Percentiles rank a stretch among this genome's conserved stretches.
Conservation (phyloP, 768 basidiomycete genomes). For the Mycena leptocephala region DNA sequence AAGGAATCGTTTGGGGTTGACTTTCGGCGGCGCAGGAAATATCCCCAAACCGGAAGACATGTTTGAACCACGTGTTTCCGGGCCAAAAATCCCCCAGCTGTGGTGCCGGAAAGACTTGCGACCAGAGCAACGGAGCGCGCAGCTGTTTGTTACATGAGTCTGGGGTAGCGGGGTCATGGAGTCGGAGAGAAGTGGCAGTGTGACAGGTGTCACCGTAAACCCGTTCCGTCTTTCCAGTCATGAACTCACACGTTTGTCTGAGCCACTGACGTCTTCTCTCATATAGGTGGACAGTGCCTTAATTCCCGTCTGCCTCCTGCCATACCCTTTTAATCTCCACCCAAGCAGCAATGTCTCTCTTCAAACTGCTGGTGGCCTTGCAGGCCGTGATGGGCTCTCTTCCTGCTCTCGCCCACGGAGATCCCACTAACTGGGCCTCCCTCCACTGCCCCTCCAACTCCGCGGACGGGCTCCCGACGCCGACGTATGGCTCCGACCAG, state of each 20-base stretch:
- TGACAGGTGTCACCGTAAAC: too few species aligned
- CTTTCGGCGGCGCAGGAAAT: too few species aligned
- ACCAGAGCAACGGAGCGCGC: too few species aligned
- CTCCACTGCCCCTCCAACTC: constrained; percentile 23
- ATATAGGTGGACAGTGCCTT: not conserved
- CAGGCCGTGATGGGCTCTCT: not conserved
- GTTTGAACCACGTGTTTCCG: too few species aligned
- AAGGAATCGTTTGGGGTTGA: too few species aligned
- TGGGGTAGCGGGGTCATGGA: too few species aligned
- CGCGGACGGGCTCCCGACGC: constrained; percentile 15
- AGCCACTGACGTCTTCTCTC: not conserved
- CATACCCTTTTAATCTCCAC: not conserved
- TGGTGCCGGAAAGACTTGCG: too few species aligned
- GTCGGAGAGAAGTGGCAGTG: too few species aligned
- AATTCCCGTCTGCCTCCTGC: not conserved
- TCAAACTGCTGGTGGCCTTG: constrained; percentile 8
- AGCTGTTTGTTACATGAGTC: too few species aligned
- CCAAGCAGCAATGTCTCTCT: constrained; percentile 18
- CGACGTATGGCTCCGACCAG: constrained; percentile 17
- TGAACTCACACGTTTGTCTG: not conserved
- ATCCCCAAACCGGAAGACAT: too few species aligned
- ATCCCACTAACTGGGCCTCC: constrained; percentile 17
- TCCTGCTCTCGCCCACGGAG: constrained; percentile 2
- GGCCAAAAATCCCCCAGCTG: too few species aligned
- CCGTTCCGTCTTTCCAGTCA: too few species aligned